Evolutionary conservation across 768 basidiomycete species (phyloP).

Genomic region (Boletus vermiculosoides): DNA sequence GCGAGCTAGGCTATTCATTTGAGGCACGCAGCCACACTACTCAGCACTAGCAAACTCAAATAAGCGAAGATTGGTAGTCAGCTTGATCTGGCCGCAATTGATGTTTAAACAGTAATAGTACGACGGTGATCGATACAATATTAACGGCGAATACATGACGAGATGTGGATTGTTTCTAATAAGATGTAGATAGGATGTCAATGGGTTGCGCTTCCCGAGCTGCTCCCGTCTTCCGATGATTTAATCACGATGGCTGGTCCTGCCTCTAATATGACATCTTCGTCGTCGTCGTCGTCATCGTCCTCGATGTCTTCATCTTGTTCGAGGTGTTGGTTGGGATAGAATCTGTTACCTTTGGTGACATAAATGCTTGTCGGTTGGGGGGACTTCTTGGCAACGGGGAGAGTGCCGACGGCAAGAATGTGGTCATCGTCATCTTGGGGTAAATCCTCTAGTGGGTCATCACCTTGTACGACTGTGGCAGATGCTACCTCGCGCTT

Average conservation of each 20-base stretch:
- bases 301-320: slow-evolving; percentile 65
- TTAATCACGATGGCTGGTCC: slow-evolving; percentile 62
- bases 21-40: slow-evolving; percentile 2
- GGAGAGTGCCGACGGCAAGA: slow-evolving; percentile 55
- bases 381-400: slow-evolving; percentile 39
- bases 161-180: slow-evolving; percentile 11
- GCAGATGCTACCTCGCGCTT: slow-evolving; percentile 52
- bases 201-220: slow-evolving; percentile 24
- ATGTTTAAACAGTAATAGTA: neutral
- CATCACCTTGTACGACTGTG: slow-evolving; percentile 37
- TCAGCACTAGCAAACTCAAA: neutral
- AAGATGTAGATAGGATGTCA: slow-evolving; percentile 13
- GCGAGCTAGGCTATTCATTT: neutral
- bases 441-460: slow-evolving; percentile 34
- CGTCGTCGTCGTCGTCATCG: slow-evolving; percentile 61
- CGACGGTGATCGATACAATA: slow-evolving; percentile 12
- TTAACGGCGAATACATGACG: slow-evolving; percentile 16
- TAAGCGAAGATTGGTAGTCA: neutral
- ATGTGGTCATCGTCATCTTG: slow-evolving; percentile 45
- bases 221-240: slow-evolving; percentile 21
- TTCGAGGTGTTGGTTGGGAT: slow-evolving; percentile 43
- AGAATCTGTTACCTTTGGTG: slow-evolving; percentile 39
- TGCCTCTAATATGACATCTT: slow-evolving; percentile 72
- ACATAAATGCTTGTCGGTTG: slow-evolving; percentile 34
- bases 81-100: neutral